Conservation (phyloP, 208 protist genomes). For the Phytomonas serpens region DNA sequence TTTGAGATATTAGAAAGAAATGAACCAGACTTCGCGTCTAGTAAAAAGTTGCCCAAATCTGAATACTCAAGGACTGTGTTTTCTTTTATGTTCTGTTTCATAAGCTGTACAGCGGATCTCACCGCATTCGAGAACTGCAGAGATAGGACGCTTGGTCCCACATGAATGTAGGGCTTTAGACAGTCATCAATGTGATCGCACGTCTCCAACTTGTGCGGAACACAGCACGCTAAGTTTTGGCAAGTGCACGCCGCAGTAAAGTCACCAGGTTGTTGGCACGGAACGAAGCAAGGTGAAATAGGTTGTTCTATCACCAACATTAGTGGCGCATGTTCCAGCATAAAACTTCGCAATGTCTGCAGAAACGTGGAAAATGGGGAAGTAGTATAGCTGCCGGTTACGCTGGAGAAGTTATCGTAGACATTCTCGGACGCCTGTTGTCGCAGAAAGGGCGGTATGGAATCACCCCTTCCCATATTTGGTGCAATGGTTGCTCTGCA, state of each 20-base stretch:
- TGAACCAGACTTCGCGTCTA: background rate
- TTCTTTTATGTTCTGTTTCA: background rate
- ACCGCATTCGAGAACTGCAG: background rate
- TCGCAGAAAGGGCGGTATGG: background rate
- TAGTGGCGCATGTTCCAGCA: background rate
- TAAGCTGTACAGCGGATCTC: background rate
- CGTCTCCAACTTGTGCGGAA: background rate
- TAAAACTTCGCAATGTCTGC: background rate
- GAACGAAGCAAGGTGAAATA: background rate
- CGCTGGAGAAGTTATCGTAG: background rate
- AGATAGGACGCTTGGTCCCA: background rate
- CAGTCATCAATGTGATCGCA: background rate
- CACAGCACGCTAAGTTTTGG: background rate
- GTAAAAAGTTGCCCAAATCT: background rate
- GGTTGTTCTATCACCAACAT: background rate
- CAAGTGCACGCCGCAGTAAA: background rate
- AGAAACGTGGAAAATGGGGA: background rate
- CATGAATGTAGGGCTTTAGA: background rate
- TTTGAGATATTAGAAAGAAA: background rate
- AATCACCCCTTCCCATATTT: conserved; percentile 3
- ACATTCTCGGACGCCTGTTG: background rate
- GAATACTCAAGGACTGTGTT: background rate
- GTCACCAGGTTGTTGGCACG: background rate
- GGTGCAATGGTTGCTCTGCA: background rate
- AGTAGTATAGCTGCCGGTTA: background rate